Conservation (phyloP, 1,284 basidiomycete genomes). For the Salmacisia buchloeana region DNA sequence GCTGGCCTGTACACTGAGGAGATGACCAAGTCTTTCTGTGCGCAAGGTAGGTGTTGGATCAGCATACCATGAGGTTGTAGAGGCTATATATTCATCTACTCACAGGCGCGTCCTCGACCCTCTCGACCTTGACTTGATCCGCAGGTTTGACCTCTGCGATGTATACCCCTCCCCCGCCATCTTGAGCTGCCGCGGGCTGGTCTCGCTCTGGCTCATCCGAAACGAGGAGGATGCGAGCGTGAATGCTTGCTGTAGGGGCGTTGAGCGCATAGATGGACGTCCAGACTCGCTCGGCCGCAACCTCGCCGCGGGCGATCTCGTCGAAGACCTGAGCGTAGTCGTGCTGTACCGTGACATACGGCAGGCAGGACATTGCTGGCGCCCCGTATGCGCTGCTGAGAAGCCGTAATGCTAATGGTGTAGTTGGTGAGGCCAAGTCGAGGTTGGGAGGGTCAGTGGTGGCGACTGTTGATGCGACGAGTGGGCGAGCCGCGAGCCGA, state of each 20-base stretch:
- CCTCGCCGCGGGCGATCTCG: slow-evolving; percentile 60
- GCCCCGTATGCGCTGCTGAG: no score
- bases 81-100: background rate
- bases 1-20: slow-evolving; percentile 3
- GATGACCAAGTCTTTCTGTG: slow-evolving; percentile 23
- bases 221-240: slow-evolving; percentile 20
- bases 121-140: slow-evolving; percentile 13
- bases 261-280: slow-evolving; percentile 61
- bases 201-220: slow-evolving; percentile 58
- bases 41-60: no score
- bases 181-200: slow-evolving; percentile 35
- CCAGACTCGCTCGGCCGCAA: slow-evolving; percentile 65
- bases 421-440: no score
- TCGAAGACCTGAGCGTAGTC: slow-evolving; percentile 60
- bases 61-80: background rate
- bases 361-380: slow-evolving; percentile 25
- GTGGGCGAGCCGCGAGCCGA: no score
- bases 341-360: slow-evolving; percentile 60
- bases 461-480: no score
- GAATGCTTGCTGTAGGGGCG: slow-evolving; percentile 26
- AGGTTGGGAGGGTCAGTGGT: no score
- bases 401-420: no score
- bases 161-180: slow-evolving; percentile 4
- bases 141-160: slow-evolving; percentile 11
- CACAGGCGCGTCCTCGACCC: slow-evolving; percentile 15